Base-by-base conservation (phyloP, 805 yeast species). In the Saturnispora quitensis region DNA sequence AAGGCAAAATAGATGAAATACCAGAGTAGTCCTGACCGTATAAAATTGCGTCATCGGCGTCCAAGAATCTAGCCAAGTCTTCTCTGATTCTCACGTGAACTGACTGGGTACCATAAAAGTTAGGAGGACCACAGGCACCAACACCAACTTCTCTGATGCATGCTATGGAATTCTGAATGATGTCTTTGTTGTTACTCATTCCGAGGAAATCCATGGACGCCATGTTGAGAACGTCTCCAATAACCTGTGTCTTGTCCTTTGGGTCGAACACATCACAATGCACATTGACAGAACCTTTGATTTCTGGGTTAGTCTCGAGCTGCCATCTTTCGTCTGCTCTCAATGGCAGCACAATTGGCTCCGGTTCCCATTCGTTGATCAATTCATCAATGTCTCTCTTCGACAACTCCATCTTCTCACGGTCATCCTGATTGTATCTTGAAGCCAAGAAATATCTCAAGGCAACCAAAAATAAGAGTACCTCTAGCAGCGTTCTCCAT, bases 41-140 rank as follows among this genome's bases (percentile, higher is more conserved):
- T 43, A 91, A 71, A 51, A 93, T 87, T 46, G 89, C 81, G 51
- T 77, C 76, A 57, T 87, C 95, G 3, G 88, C 77, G 25, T 85
- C 89, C 57, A 91, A 79, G 62, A 81, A 91, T 33, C 72, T 65
- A 12, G 97, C 81, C 54, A 93, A 68, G 55, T 81, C 85, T 60
- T 80, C 81, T 65, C 89, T 95, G 52, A 87, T 73, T 60, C 84
- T 76, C 51, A 81, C 82, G 64, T 93, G 99, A 43, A 83, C 89
- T 64, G 89, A 96, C 68, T 89, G 96, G 54, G 89, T 86, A 55
- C 99, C 99, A 67, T 90, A 93, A 62, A 93, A 93, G 52, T 96
- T 95, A 43, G 97, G 95, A 5, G 99, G 98, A 40, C 98, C 97
- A 73, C 99, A 93, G 0, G 97, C 91, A 57, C 99, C 99, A 48